Percentiles rank a stretch among this genome's conserved stretches.
Evolutionary conservation across 805 yeast genomes (phyloP).

Genomic region (Starmerella potacharoeniae): DNA sequence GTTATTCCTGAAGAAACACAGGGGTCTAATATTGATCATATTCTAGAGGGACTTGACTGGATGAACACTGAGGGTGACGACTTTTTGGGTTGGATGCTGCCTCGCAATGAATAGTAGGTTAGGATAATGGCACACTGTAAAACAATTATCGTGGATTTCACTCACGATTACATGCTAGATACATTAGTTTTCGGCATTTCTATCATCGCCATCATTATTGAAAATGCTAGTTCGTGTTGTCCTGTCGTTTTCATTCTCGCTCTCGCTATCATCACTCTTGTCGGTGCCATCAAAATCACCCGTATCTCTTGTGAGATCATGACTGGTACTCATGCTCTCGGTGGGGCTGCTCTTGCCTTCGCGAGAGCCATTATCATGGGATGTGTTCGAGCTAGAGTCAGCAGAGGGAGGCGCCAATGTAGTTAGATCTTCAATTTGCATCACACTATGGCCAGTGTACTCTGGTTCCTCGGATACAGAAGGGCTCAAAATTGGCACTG

Average conservation of each 20-base stretch:
- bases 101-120: conserved; percentile 13
- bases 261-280: not conserved
- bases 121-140: not conserved
- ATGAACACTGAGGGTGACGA: conserved; percentile 73
- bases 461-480: conserved; percentile 13
- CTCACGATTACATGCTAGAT: not conserved
- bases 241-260: not conserved
- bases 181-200: not conserved
- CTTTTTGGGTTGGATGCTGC: conserved; percentile 74
- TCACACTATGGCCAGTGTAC: not conserved
- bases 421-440: conserved; percentile 5
- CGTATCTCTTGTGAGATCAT: too few relatives aligned
- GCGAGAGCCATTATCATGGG: not conserved
- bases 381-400: not conserved
- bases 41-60: conserved; percentile 72
- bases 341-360: too few relatives aligned
- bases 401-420: not conserved
- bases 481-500: conserved; percentile 17
- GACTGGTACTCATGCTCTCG: too few relatives aligned
- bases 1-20: not conserved
- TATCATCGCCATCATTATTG: not conserved
- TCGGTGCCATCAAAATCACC: too few relatives aligned
- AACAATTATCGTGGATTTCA: not conserved
- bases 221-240: not conserved
- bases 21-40: conserved; percentile 22